A percentile compares a stretch with the other conserved stretches of the same genome.
These are phyloP conservation scores for Murraya paniculata DNA, from an alignment of 345 rosid species.

Conservation along the genomic window DNA sequence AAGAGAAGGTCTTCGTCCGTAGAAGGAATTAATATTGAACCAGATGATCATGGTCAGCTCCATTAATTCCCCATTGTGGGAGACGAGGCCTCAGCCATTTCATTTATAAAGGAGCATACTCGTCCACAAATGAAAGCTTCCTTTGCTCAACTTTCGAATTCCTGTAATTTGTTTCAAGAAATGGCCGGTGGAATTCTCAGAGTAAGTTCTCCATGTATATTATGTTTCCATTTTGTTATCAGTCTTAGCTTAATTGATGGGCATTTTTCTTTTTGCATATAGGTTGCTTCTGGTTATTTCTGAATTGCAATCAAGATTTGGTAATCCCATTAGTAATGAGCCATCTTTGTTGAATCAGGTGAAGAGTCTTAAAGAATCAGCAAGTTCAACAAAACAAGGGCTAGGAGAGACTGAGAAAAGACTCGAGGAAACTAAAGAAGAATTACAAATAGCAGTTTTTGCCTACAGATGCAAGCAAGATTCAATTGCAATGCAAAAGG, in stretches of 20 bases:
- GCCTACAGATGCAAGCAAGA: not conserved
- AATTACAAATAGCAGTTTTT: too few relatives aligned
- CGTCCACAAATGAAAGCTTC: not conserved
- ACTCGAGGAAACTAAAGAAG: not conserved
- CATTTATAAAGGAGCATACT: not conserved
- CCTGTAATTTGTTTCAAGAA: not conserved
- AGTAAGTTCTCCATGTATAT: too few relatives aligned
- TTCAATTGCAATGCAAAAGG: too few relatives aligned
- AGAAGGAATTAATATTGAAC: too few relatives aligned
- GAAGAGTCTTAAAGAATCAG: not conserved
- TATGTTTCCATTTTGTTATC: too few relatives aligned
- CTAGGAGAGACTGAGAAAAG: not conserved
- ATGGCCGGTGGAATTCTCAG: not conserved
- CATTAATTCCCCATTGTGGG: too few relatives aligned
- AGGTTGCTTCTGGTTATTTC: not conserved
- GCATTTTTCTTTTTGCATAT: too few relatives aligned
- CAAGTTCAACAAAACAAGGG: not conserved
- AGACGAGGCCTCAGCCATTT: not conserved
- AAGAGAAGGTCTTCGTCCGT: not conserved
- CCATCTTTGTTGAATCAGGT: not conserved
- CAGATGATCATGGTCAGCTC: too few relatives aligned
- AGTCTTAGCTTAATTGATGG: too few relatives aligned
- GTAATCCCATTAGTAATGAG: too few relatives aligned
- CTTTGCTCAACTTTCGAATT: not conserved
- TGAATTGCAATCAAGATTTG: not conserved